A percentile compares a stretch with the other conserved stretches of the same genome.
These are phyloP conservation scores for Brasenia schreberi DNA, from an alignment of 164 flowering plant genomes.

Conservation along the genomic window DNA sequence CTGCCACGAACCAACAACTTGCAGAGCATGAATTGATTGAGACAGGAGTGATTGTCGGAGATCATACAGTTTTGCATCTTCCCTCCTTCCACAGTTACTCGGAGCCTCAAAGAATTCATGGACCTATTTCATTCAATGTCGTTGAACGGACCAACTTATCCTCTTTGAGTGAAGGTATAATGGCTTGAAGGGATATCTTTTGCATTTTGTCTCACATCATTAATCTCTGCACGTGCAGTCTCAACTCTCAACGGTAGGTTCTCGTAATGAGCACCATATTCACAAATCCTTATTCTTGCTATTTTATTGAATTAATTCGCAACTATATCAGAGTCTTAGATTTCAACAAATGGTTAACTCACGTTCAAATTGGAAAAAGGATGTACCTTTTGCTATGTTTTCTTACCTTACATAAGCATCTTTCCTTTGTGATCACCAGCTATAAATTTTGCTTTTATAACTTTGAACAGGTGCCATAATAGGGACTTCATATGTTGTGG, in stretches of 20 bases:
- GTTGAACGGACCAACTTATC: conserved; percentile 55
- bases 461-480: conserved; percentile 37
- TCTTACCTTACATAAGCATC: background rate
- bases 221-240: too few species aligned
- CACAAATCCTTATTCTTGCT: too few species aligned
- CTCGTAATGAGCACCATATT: too few species aligned
- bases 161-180: conserved; percentile 69
- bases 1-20: conserved; percentile 33
- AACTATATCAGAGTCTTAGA: too few species aligned
- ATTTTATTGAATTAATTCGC: too few species aligned
- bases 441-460: conserved; percentile 2
- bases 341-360: too few species aligned
- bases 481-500: conserved; percentile 46
- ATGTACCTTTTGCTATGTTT: background rate
- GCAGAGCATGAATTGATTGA: conserved; percentile 33
- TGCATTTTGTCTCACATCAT: background rate
- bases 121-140: conserved; percentile 43
- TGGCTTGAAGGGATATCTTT: background rate
- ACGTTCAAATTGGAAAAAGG: too few species aligned
- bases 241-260: too few species aligned
- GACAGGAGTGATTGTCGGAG: conserved; percentile 52
- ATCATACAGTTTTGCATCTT: conserved; percentile 41
- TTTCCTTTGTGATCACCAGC: too few species aligned
- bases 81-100: conserved; percentile 38
- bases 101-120: conserved; percentile 27